A percentile compares a stretch with the other conserved stretches of the same genome.
Conservation (phyloP, 2,329 filamentous ascomycete species). For the Paracoccidioides brasiliensis region DNA sequence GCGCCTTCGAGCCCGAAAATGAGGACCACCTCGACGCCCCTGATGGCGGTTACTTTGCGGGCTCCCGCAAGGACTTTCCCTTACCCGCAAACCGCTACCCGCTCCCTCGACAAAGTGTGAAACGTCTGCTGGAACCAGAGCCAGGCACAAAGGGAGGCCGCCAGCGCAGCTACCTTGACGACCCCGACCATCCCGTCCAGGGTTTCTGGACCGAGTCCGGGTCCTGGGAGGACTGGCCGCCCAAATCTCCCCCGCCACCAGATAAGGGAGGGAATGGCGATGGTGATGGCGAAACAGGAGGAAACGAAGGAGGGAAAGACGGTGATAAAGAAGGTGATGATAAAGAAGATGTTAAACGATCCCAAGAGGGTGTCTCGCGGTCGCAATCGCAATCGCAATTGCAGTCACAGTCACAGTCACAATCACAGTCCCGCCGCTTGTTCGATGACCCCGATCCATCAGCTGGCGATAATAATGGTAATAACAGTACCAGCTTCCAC, state of each 20-base stretch:
- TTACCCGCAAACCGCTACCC: constrained; percentile 7
- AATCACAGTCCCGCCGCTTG: constrained; percentile 1
- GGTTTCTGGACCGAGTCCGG: constrained; percentile 5
- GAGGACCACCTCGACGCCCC: constrained; percentile 4
- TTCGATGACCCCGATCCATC: constrained; percentile 6
- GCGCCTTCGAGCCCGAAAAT: constrained; percentile 6
- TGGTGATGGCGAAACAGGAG: constrained; percentile 18
- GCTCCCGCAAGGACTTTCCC: constrained; percentile 8
- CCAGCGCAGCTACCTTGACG: constrained; percentile 9
- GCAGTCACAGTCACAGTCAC: not conserved
- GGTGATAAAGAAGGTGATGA: not conserved
- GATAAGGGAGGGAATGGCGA: not conserved
- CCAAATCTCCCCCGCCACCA: constrained; percentile 18
- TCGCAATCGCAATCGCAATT: not conserved
- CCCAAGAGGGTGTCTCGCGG: not conserved
- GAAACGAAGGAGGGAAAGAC: not conserved
- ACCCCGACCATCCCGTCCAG: constrained; percentile 3
- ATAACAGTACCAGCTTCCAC: constrained; percentile 10
- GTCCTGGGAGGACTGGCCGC: constrained; percentile 9
- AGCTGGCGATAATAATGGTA: constrained; percentile 1
- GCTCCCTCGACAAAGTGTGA: constrained; percentile 6
- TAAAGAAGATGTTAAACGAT: not conserved
- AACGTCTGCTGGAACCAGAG: constrained; percentile 7
- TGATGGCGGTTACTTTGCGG: constrained; percentile 7
- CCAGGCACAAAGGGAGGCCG: constrained; percentile 8